Percentiles rank a stretch among this genome's conserved stretches.
These are phyloP conservation scores for Phialophora verrucosa DNA, from an alignment of 2,329 filamentous ascomycete genomes.

Conservation along the genomic window DNA sequence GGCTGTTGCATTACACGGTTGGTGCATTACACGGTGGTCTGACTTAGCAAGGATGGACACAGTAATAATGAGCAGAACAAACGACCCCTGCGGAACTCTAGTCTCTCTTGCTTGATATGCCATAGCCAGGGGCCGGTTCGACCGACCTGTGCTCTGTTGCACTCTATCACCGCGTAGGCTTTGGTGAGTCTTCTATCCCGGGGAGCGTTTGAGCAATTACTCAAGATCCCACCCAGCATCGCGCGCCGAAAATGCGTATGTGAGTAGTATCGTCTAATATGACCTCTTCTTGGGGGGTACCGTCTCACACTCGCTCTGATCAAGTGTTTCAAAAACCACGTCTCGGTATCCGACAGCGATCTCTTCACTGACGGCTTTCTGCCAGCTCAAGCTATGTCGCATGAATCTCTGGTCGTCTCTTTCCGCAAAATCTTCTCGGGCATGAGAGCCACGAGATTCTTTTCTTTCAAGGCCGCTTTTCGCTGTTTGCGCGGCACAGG, in stretches of 20 bases:
- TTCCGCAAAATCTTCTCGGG: conserved; percentile 94
- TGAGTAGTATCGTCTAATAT: conserved; percentile 45
- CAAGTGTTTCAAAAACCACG: conserved; percentile 82
- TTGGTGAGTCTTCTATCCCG: background rate
- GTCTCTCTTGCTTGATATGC: background rate
- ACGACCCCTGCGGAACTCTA: background rate
- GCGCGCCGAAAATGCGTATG: background rate
- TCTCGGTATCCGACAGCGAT: conserved; percentile 84
- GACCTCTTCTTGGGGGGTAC: conserved; percentile 89
- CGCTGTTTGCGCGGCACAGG: conserved; percentile 91
- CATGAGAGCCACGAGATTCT: conserved; percentile 96
- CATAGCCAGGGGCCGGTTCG: no score
- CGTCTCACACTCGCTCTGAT: conserved; percentile 94
- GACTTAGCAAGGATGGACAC: no score
- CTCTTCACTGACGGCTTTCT: conserved; percentile 87
- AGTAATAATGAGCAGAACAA: no score
- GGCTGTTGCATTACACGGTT: no score
- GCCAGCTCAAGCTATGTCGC: conserved; percentile 98
- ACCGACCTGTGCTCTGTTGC: background rate
- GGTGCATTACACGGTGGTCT: no score
- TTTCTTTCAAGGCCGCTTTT: conserved; percentile 89
- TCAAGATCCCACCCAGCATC: background rate
- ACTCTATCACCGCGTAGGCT: background rate
- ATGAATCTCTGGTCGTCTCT: conserved; percentile 97
- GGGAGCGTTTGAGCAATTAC: background rate